Percentiles rank a stretch among this genome's conserved stretches.
These are phyloP conservation scores for Allomyces arbusculus DNA, from an alignment of 192 early-diverging fungal genomes.

Conservation along the genomic window DNA sequence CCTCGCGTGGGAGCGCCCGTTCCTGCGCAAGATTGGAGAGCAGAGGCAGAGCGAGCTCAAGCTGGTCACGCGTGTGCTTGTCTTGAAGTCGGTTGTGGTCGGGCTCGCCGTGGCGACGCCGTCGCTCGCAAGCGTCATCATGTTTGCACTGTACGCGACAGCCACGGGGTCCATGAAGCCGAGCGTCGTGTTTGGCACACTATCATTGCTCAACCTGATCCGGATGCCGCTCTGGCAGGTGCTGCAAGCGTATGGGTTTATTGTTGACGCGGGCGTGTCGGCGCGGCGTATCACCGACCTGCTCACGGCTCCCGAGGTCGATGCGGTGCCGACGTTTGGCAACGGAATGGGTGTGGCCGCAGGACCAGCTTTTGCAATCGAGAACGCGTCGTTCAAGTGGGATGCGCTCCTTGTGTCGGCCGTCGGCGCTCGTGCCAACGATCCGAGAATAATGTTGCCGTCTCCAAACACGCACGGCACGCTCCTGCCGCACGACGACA, in stretches of 20 bases:
- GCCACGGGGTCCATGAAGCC: neutral
- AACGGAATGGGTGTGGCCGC: neutral
- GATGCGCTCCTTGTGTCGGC: neutral
- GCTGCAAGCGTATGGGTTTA: neutral
- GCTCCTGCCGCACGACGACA: neutral
- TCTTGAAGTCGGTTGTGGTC: neutral
- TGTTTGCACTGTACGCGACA: neutral
- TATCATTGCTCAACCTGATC: neutral
- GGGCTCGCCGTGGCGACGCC: neutral
- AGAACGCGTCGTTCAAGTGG: neutral
- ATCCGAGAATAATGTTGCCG: neutral
- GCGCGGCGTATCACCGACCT: neutral
- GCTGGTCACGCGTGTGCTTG: neutral
- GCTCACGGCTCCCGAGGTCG: slow-evolving; percentile 1
- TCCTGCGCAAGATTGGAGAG: neutral
- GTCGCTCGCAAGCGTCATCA: neutral
- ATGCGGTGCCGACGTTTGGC: neutral
- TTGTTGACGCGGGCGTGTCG: slow-evolving; percentile 1
- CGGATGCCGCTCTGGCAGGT: neutral
- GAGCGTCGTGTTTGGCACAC: neutral
- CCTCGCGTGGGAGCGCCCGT: slow-evolving; percentile 39
- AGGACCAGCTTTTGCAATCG: neutral
- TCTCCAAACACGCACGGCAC: neutral
- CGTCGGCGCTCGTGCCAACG: neutral
- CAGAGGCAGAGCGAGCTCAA: neutral